Conservation (phyloP, 768 basidiomycete species). For the Lentinula guzmanii region DNA sequence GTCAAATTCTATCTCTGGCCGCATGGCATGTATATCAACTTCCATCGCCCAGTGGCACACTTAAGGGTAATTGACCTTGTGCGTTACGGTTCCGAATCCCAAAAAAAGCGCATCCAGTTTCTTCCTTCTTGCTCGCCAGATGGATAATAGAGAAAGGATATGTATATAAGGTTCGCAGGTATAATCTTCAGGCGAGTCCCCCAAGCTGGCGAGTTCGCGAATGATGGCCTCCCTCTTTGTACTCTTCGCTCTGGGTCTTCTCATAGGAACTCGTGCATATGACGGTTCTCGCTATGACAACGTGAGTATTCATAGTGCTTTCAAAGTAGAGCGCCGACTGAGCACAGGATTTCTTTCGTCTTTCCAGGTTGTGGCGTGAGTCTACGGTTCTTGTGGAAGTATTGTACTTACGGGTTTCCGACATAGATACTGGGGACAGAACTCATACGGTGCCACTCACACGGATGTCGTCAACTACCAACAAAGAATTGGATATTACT, state of each 20-base stretch:
- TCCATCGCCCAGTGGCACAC: neutral
- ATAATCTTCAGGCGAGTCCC: neutral
- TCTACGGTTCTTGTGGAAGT: neutral
- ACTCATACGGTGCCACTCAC: conserved; percentile 61
- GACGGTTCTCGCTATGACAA: conserved; percentile 59
- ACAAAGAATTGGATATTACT: conserved; percentile 26
- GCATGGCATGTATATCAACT: neutral
- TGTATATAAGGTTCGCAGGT: neutral
- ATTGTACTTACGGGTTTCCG: neutral
- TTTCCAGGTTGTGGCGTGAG: conserved; percentile 7
- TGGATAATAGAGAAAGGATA: neutral
- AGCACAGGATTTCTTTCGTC: neutral
- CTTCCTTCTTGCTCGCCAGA: neutral
- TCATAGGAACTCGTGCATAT: conserved; percentile 29
- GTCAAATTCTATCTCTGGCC: neutral
- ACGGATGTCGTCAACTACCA: conserved; percentile 49
- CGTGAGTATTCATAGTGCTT: conserved; percentile 26
- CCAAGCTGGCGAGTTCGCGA: neutral
- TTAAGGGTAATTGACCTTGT: neutral
- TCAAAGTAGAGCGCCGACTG: neutral
- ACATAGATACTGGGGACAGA: conserved; percentile 68
- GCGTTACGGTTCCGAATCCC: neutral
- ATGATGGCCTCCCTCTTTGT: conserved; percentile 13
- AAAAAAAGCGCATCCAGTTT: neutral
- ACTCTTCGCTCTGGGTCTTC: conserved; percentile 12